A percentile compares a stretch with the other conserved stretches of the same genome.
phyloP scores from a whole-genome alignment of 768 basidiomycete genomes.

The Hypholoma fasciculare region DNA sequence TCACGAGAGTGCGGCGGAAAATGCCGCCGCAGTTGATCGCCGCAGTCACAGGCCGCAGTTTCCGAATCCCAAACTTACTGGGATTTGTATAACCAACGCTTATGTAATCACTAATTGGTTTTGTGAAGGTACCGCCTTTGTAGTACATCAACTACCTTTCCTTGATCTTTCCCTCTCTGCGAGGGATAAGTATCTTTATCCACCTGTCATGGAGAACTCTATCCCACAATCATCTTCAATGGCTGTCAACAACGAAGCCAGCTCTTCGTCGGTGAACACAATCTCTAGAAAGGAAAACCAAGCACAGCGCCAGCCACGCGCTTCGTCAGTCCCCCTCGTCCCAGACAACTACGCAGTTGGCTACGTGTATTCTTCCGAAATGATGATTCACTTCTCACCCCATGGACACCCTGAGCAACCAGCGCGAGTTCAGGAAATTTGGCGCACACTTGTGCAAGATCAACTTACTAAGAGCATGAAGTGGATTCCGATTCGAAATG shows the following conservation, averaged over 20 bases:
- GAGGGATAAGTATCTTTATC: background rate
- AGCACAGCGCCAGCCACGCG: conserved; percentile 28
- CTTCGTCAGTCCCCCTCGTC: conserved; percentile 43
- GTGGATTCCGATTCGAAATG: conserved; percentile 72
- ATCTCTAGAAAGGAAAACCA: background rate
- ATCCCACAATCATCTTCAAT: background rate
- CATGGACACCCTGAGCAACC: conserved; percentile 70
- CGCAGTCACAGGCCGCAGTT: too few relatives aligned
- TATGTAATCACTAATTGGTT: too few relatives aligned
- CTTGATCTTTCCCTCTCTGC: background rate
- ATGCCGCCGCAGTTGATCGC: too few relatives aligned
- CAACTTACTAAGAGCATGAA: conserved; percentile 73
- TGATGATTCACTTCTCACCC: conserved; percentile 81
- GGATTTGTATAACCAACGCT: too few relatives aligned
- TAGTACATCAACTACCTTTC: background rate
- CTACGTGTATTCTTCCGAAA: conserved; percentile 83
- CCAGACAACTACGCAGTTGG: conserved; percentile 57
- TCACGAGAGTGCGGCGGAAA: too few relatives aligned
- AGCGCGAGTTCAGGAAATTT: conserved; percentile 81
- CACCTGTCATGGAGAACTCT: background rate
- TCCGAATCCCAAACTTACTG: too few relatives aligned
- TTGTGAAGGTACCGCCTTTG: too few relatives aligned
- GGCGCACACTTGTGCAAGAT: conserved; percentile 57
- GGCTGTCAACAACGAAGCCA: background rate
- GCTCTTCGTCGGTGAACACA: background rate